Conservation (phyloP, 495 filamentous ascomycete genomes). For the Neurospora terricola region DNA sequence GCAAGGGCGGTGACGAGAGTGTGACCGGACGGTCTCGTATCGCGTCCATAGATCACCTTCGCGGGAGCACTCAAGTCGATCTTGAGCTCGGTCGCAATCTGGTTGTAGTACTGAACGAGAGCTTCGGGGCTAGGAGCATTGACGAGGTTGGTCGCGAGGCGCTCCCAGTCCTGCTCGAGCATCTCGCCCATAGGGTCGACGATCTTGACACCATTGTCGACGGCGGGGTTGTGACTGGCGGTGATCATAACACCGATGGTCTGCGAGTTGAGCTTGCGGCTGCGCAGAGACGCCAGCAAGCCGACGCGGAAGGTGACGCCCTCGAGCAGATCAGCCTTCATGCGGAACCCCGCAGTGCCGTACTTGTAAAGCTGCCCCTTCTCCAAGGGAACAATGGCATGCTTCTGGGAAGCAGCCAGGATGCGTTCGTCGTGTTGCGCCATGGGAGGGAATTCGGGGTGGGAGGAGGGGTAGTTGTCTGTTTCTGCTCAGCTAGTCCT, state of each 20-base stretch:
- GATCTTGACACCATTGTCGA: slow-evolving; percentile 97
- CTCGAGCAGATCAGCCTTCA: slow-evolving; percentile 61
- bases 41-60: slow-evolving; percentile 79
- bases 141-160: slow-evolving; percentile 73
- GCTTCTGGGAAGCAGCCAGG: slow-evolving; percentile 51
- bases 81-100: slow-evolving; percentile 60
- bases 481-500: background rate
- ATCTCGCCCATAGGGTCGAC: slow-evolving; percentile 98
- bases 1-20: slow-evolving; percentile 66
- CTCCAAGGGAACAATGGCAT: slow-evolving; percentile 55
- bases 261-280: slow-evolving; percentile 75
- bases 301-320: slow-evolving; percentile 87
- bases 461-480: background rate
- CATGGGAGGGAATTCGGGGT: slow-evolving; percentile 9
- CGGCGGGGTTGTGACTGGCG: slow-evolving; percentile 92
- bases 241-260: slow-evolving; percentile 98
- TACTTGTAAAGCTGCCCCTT: slow-evolving; percentile 66
- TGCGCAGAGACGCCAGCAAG: slow-evolving; percentile 81
- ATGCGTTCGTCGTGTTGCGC: slow-evolving; percentile 31
- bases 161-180: slow-evolving; percentile 92
- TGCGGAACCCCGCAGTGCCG: slow-evolving; percentile 78
- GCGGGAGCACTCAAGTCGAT: slow-evolving; percentile 61
- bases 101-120: slow-evolving; percentile 63
- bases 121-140: slow-evolving; percentile 68
- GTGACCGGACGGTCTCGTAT: slow-evolving; percentile 86